Conservation (phyloP, 768 basidiomycete species). For the Trametes meyenii region DNA sequence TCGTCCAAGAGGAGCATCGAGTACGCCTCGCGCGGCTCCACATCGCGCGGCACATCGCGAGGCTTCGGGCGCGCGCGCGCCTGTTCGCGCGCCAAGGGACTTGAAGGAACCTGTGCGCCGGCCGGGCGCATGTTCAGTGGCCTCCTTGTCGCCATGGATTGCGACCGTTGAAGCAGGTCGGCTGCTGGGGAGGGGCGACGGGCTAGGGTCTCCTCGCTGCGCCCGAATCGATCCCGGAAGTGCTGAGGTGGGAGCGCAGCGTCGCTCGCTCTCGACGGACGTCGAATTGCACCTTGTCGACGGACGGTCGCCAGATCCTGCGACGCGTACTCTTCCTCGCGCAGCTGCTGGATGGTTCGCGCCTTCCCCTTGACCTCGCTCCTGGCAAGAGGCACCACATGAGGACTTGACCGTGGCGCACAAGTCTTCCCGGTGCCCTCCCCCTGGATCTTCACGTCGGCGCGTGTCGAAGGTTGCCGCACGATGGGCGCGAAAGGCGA, state of each 20-base stretch:
- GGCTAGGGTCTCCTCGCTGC: neutral
- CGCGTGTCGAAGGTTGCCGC: neutral
- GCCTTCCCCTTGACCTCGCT: neutral
- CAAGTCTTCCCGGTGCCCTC: neutral
- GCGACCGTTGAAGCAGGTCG: neutral
- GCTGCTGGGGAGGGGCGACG: neutral
- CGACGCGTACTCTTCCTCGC: neutral
- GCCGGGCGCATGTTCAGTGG: neutral
- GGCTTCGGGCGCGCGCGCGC: neutral
- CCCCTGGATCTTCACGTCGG: neutral
- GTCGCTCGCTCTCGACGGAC: conserved; percentile 9
- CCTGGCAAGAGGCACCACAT: neutral
- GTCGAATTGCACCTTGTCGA: conserved; percentile 13
- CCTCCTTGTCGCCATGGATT: neutral
- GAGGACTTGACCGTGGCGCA: neutral
- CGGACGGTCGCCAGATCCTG: conserved; percentile 6
- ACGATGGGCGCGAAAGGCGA: neutral
- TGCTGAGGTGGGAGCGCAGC: neutral
- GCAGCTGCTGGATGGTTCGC: neutral
- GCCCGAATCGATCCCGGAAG: conserved; percentile 2
- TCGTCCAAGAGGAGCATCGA: neutral
- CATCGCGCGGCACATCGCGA: conserved; percentile 8
- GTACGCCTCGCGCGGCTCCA: neutral
- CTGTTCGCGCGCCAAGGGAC: neutral
- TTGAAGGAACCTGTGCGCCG: neutral